These are phyloP conservation scores for Rhizoclosmatium globosum DNA, from an alignment of 192 early-diverging fungal genomes.

Conservation along the genomic window DNA sequence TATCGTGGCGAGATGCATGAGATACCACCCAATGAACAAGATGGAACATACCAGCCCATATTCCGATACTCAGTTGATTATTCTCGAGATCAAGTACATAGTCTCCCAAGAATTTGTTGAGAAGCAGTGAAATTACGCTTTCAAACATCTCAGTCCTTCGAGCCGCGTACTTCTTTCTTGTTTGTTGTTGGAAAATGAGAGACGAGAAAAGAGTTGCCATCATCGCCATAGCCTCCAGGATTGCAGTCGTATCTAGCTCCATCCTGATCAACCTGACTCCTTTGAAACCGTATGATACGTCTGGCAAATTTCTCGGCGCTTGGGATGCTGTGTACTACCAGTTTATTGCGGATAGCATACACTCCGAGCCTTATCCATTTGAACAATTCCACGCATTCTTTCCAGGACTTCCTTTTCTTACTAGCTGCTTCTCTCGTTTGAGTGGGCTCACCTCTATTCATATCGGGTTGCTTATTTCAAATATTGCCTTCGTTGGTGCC, in stretches of 20 bases:
- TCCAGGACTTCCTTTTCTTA: conserved; percentile 76
- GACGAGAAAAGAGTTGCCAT: no score
- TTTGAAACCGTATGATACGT: neutral
- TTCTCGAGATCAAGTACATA: conserved; percentile 95
- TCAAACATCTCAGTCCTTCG: conserved; percentile 44
- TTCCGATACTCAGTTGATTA: conserved; percentile 92
- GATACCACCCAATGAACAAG: neutral
- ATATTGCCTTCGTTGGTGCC: conserved; percentile 77
- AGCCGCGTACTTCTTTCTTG: neutral
- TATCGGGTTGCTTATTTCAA: conserved; percentile 75
- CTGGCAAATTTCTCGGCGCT: conserved; percentile 24
- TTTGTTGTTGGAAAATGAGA: neutral
- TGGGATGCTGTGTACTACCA: conserved; percentile 95
- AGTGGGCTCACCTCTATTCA: neutral
- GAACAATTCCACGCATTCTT: conserved; percentile 94
- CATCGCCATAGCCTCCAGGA: no score
- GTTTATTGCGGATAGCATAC: conserved; percentile 66
- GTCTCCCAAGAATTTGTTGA: conserved; percentile 82
- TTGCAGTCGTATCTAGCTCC: neutral
- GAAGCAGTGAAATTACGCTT: conserved; percentile 46
- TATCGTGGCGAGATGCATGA: conserved; percentile 1
- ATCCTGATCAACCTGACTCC: neutral
- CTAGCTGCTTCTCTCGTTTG: conserved; percentile 53
- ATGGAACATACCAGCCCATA: conserved; percentile 84
- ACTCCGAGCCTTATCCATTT: conserved; percentile 70